Conservation (phyloP, 805 yeast genomes). For the Grigorovia yakushimaensis region DNA sequence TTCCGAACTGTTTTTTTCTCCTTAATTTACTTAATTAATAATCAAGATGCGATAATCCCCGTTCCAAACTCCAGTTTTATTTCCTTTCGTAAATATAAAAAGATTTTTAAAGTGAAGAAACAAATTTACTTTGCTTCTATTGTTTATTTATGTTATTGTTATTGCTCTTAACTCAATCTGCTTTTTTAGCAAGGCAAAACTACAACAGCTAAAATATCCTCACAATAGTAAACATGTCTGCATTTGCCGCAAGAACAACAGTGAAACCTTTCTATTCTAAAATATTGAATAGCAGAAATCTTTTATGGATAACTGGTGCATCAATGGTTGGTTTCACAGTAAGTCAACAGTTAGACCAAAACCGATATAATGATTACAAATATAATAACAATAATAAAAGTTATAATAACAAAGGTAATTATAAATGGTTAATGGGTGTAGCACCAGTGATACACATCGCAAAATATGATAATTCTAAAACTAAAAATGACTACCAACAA, state of each 20-base stretch:
- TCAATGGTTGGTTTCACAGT: slow-evolving; percentile 26
- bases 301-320: slow-evolving; percentile 20
- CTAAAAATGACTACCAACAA: slow-evolving; percentile 45
- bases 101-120: no score
- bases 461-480: slow-evolving; percentile 20
- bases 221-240: not conserved
- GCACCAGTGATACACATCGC: slow-evolving; percentile 33
- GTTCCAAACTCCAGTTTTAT: not conserved
- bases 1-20: not conserved
- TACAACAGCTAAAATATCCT: no score
- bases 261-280: not conserved
- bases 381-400: slow-evolving; percentile 13
- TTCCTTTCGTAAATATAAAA: no score
- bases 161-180: not conserved
- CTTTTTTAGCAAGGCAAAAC: no score
- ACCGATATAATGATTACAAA: not conserved
- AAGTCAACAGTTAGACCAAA: slow-evolving; percentile 9
- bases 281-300: not conserved
- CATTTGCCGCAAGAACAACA: not conserved
- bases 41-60: not conserved
- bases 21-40: not conserved
- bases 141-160: not conserved
- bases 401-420: slow-evolving; percentile 6
- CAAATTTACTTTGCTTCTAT: no score
- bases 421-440: slow-evolving; percentile 21